These are phyloP conservation scores for Larix kaempferi DNA, from an alignment of 75 land plant species.

Conservation along the genomic window DNA sequence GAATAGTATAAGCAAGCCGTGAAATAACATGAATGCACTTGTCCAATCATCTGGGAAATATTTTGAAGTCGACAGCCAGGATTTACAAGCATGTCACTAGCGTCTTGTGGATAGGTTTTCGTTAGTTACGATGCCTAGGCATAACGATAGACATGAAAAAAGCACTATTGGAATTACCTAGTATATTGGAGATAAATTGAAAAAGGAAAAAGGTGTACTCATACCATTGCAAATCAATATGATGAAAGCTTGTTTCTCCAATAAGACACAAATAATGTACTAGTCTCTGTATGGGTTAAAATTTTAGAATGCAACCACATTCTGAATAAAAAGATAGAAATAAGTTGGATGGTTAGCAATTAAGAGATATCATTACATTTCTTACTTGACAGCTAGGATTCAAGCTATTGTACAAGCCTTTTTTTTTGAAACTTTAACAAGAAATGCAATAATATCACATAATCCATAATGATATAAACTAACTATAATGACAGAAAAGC, in stretches of 20 bases:
- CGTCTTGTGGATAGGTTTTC: slow-evolving; percentile 49
- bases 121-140: neutral
- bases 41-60: slow-evolving; percentile 75
- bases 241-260: slow-evolving; percentile 48
- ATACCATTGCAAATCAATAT: slow-evolving; percentile 73
- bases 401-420: neutral
- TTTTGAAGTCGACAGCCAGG: slow-evolving; percentile 91
- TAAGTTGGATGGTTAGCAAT: neutral
- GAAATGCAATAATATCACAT: neutral
- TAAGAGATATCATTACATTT: neutral
- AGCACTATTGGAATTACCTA: neutral
- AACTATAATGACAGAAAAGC: neutral
- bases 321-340: neutral
- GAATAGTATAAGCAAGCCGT: neutral
- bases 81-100: slow-evolving; percentile 85
- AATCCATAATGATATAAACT: neutral
- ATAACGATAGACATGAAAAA: neutral
- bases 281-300: neutral
- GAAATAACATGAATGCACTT: neutral
- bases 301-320: neutral
- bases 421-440: neutral
- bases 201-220: slow-evolving; percentile 5
- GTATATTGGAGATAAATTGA: slow-evolving; percentile 1
- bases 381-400: neutral
- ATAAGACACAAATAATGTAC: neutral